Evolutionary conservation across 257 asterid genomes (phyloP), one percentile per base, ranked within the genome.

Genomic region (Verbena officinalis): DNA sequence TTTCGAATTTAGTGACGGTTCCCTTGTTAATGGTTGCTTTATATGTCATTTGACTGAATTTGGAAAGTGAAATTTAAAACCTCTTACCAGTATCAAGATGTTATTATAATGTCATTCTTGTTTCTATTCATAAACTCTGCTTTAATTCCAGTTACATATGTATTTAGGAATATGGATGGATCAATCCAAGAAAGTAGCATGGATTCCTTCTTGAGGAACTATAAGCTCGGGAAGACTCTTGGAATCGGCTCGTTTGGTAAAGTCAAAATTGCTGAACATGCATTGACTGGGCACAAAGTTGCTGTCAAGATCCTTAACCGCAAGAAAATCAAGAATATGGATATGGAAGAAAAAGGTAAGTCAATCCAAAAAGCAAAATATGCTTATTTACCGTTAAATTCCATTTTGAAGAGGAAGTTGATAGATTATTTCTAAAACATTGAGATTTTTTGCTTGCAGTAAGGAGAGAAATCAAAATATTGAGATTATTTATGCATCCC

Each of bases 271-370:
- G 97, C 97, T 5, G 96, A 86, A 69, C 97, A 91, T 83, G 77
- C 79, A 30, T 56, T 82, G 75, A 91, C 97, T 0, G 89, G 92
- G 31, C 96, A 88, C 62, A 91, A 91, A 75, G 97, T 88, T 53
- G 96, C 96, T 55, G 86, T 91, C 68, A 91, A 91, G 88, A 91
- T 91, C 72, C 96, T 91, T 59, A 91, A 91, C 56, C 96, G 97
- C 62, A 86, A 83, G 61, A 91, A 86, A 75, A 91, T 91, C 19
- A 86, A 89, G 82, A 86, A 78, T 58, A 88, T 91, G 97, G 97
- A 91, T 42, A 88, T 91, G 97, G 97, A 91, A 62, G 97, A 91
- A 68, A 91, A 91, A 81, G 97, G 97, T 84, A 4, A 30, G 69
- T 48, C 33, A 17, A 15, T 49, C 44, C 17, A 24, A 46, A 40